These are phyloP conservation scores for Gnetum montanum DNA, from an alignment of 75 land plant species.

Conservation along the genomic window DNA sequence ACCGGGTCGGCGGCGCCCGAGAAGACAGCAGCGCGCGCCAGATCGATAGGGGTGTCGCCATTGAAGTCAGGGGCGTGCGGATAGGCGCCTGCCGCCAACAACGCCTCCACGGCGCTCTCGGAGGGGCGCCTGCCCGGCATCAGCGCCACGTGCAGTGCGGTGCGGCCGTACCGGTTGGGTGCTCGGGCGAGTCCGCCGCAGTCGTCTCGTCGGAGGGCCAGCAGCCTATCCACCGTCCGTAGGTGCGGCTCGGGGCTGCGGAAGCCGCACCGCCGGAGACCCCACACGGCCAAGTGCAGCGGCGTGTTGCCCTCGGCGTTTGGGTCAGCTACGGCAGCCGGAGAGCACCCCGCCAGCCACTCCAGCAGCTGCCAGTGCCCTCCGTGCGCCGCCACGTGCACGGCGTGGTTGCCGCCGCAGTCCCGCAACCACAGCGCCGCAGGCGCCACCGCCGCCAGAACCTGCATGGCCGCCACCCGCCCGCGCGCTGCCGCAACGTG, in stretches of 20 bases:
- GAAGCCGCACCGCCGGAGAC: neutral
- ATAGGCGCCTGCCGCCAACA: too few species aligned
- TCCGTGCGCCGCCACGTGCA: slow-evolving; percentile 5
- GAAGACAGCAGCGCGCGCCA: too few species aligned
- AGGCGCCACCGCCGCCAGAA: slow-evolving; percentile 5
- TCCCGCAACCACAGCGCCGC: neutral
- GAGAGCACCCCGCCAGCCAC: neutral
- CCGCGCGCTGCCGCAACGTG: slow-evolving; percentile 9
- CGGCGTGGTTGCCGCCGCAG: neutral
- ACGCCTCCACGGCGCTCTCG: too few species aligned
- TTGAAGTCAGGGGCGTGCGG: too few species aligned
- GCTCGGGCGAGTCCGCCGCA: neutral
- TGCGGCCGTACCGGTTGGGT: neutral
- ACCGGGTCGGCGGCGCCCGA: too few species aligned
- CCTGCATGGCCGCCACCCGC: slow-evolving; percentile 1
- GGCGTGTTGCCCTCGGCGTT: slow-evolving; percentile 4
- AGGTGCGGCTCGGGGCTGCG: neutral
- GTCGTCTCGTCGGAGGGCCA: neutral
- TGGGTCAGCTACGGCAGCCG: neutral
- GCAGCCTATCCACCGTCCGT: neutral
- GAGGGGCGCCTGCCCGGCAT: too few species aligned
- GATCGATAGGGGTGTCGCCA: too few species aligned
- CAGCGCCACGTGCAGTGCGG: slow-evolving; percentile 6
- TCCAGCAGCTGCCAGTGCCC: slow-evolving; percentile 1
- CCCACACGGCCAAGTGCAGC: slow-evolving; percentile 2